Percentiles rank a stretch among this genome's conserved stretches.
These are phyloP conservation scores for Phaeosphaeria sp. DNA, from an alignment of 2,329 filamentous ascomycete genomes.

Conservation along the genomic window DNA sequence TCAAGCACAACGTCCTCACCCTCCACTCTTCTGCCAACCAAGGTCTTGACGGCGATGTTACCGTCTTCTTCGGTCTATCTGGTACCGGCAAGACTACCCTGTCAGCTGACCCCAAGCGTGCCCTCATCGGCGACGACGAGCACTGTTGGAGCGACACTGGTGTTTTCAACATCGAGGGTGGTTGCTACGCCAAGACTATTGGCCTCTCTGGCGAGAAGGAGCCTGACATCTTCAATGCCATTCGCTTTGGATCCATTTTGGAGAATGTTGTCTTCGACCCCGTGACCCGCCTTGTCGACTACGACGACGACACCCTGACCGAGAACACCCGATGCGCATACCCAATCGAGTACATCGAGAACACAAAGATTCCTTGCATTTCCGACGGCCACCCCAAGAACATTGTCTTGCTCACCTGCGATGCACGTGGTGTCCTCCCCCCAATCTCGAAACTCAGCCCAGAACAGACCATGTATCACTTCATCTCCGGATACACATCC, in stretches of 20 bases:
- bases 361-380: constrained; percentile 97
- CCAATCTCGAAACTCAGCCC: constrained; percentile 96
- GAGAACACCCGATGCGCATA: constrained; percentile 99
- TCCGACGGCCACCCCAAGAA: constrained; percentile 88
- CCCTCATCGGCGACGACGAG: constrained; percentile 97
- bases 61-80: constrained; percentile 98
- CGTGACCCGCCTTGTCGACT: constrained; percentile 87
- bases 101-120: constrained; percentile 94
- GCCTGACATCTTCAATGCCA: constrained; percentile 95
- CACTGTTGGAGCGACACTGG: constrained; percentile 98
- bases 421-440: constrained; percentile 94
- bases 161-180: constrained; percentile 99
- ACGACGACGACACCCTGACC: constrained; percentile 91
- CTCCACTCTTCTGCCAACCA: constrained; percentile 99
- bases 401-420: constrained; percentile 98
- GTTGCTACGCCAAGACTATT: constrained; percentile 99
- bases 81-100: constrained; percentile 99
- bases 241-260: constrained; percentile 94
- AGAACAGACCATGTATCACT: constrained; percentile 99
- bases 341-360: constrained; percentile 98
- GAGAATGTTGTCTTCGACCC: constrained; percentile 99
- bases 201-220: constrained; percentile 98
- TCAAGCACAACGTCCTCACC: constrained; percentile 98
- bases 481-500: constrained; percentile 99
- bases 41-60: constrained; percentile 92